Evolutionary conservation across 805 yeast species (phyloP).

Genomic region (Kluyveromyces aestuarii): DNA sequence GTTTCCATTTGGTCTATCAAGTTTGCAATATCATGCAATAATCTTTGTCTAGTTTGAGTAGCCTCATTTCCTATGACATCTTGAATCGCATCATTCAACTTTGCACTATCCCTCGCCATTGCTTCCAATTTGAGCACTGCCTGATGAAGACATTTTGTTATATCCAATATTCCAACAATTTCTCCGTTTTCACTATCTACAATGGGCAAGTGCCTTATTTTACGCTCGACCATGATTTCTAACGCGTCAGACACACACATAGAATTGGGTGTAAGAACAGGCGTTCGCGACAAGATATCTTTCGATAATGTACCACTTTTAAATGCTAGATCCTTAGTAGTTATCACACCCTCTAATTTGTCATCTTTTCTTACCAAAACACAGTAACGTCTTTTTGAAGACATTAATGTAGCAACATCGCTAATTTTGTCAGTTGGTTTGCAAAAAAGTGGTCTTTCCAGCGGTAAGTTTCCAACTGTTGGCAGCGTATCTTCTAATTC

Average conservation of each 20-base stretch:
- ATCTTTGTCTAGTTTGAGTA: conserved; percentile 15
- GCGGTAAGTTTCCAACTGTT: conserved; percentile 12
- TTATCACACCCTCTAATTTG: conserved; percentile 32
- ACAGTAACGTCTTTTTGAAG: conserved; percentile 33
- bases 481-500: not conserved
- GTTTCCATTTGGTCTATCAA: conserved; percentile 34
- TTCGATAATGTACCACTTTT: conserved; percentile 26
- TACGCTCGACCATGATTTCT: conserved; percentile 33
- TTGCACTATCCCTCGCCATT: conserved; percentile 31
- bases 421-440: conserved; percentile 25
- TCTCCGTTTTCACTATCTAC: conserved; percentile 23
- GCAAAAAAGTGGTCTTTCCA: conserved; percentile 33
- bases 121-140: conserved; percentile 36
- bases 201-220: conserved; percentile 37
- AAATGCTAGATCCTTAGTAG: conserved; percentile 41
- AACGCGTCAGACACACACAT: conserved; percentile 37
- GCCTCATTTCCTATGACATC: conserved; percentile 26
- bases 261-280: conserved; percentile 28
- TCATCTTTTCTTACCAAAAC: conserved; percentile 27
- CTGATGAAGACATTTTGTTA: conserved; percentile 39
- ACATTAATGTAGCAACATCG: conserved; percentile 31
- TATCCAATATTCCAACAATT: conserved; percentile 37
- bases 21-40: conserved; percentile 29
- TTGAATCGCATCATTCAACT: conserved; percentile 19
- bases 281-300: conserved; percentile 33